Evolutionary conservation across 495 filamentous ascomycete genomes (phyloP), one percentile per base, ranked within the genome.

Genomic region (Trichoderma asperelloides): DNA sequence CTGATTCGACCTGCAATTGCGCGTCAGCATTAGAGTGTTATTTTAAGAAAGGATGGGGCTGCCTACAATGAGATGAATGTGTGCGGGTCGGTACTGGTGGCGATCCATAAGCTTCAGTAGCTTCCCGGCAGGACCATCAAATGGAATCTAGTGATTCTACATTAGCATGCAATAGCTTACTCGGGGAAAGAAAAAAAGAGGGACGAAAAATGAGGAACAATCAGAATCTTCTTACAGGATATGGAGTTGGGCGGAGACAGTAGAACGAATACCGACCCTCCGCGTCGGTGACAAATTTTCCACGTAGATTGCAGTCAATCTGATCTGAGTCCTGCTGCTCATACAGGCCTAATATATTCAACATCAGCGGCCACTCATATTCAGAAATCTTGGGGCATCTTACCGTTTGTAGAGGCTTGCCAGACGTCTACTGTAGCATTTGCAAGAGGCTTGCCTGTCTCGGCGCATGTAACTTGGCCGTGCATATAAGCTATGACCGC

Each of bases 291-390:
- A 72, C 79, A 74, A 93, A 91, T 28, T 87, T 85, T 7, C 90
- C 90, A 3, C 90, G 82, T 40, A 92, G 80, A 71, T 92, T 93
- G 76, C 86, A 87, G 68, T 92, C 89, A 7, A 84, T 81, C 79
- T 91, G 88, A n/a, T 85, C 74, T 2, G 80, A 76, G 68, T 93
- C 90, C 77, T 92, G 89, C 79, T 91, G 88, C 79, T 92, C 89
- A 72, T 93, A 93, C 66, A 92, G 41, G 2, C 62, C 62, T 64
- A 41, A n/a, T 43, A 9, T 7, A 16, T 23, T 40, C 62, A 39
- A 25, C 30, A 16, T 63, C 9, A 55, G 49, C 49, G 9, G n/a
- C 21, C n/a, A 27, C 25, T 63, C 13, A 3, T 23, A n/a, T 63
- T 40, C 27, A 13, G 0, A 33, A n/a, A 6, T 2, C 11, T 30